Evolutionary conservation across 2,329 filamentous ascomycete species (phyloP), one percentile per base, ranked within the genome.

Genomic region (Cadophora sp.): DNA sequence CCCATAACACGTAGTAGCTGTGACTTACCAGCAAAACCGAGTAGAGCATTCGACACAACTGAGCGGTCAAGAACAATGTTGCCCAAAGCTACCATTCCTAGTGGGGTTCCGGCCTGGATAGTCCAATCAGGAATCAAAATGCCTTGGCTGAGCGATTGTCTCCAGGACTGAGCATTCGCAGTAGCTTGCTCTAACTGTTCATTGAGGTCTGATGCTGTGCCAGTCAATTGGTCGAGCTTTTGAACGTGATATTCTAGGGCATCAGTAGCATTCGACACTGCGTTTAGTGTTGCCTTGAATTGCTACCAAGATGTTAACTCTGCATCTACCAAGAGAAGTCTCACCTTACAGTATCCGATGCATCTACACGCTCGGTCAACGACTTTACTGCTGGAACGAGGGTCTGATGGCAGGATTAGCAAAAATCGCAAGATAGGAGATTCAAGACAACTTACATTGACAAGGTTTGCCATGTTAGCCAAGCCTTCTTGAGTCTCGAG

Each of bases 211-310:
- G 69, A 71, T 50, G 71, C 72, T 9, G 67, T 68, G 19, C 67
- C 59, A 26, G 63, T 73, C 53, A 74, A 73, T 51, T 73, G 65
- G 60, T 73, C 70, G 26, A 78, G 72, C 29, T 70, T 71, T 31
- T 74, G 68, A 1, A 59, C 62, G 51, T 77, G 75, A 11, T 62
- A 62, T 51, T 71, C 64, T 16, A 77, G 69, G 8, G 74, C 64
- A 37, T 73, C 70, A 16, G 74, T 75, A 40, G 73, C 71, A 62
- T 76, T 77, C 2, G 64, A 53, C 0, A 77, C 62, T 12, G 71
- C 68, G 12, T 48, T 55, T 12, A 70, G 64, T 8, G 74, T 61
- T n/a, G 53, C 37, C 24, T 75, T 61, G 2, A 73, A 69, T 69
- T 70, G 69, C 76, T 77, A 64, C 7, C 22, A 50, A 34, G 43